Evolutionary conservation across 2,329 filamentous ascomycete genomes (phyloP).

Genomic region (Fusarium armeniacum): DNA sequence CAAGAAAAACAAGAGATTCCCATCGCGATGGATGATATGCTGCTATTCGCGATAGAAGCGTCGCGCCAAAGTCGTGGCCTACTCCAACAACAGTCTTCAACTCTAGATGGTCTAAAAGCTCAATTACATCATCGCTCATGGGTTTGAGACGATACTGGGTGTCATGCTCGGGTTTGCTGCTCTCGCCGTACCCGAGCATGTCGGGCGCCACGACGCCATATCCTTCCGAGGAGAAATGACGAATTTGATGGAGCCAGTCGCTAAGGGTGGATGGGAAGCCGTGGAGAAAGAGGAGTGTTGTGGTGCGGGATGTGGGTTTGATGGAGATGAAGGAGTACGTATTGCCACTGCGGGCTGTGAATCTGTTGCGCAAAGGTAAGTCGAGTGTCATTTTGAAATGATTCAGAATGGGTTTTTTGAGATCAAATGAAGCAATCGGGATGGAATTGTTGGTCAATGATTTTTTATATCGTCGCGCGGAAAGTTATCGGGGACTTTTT

Average conservation of each 20-base stretch:
- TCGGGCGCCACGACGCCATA: constrained; percentile 62
- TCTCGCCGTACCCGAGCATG: constrained; percentile 57
- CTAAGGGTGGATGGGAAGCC: constrained; percentile 62
- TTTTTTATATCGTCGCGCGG: constrained; percentile 36
- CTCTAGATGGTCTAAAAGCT: constrained; percentile 51
- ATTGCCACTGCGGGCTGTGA: constrained; percentile 38
- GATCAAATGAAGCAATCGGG: neutral
- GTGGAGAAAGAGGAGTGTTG: constrained; percentile 63
- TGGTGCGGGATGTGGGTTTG: constrained; percentile 27
- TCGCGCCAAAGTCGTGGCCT: constrained; percentile 56
- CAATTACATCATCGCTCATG: constrained; percentile 53
- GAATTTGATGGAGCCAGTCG: constrained; percentile 60
- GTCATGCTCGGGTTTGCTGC: constrained; percentile 51
- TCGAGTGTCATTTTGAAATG: constrained; percentile 19
- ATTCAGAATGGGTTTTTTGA: neutral
- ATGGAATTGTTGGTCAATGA: neutral
- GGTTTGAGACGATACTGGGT: constrained; percentile 52
- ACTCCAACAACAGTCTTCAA: constrained; percentile 60
- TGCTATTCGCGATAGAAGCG: constrained; percentile 50
- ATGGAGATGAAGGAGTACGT: constrained; percentile 53
- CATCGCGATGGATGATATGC: constrained; percentile 48
- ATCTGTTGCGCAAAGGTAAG: constrained; percentile 23
- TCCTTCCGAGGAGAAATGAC: constrained; percentile 52
- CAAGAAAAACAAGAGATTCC: constrained; percentile 47
- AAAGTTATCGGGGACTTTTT: constrained; percentile 50